Conservation (phyloP, 2,329 filamentous ascomycete genomes). For the Penicillium sp. region DNA sequence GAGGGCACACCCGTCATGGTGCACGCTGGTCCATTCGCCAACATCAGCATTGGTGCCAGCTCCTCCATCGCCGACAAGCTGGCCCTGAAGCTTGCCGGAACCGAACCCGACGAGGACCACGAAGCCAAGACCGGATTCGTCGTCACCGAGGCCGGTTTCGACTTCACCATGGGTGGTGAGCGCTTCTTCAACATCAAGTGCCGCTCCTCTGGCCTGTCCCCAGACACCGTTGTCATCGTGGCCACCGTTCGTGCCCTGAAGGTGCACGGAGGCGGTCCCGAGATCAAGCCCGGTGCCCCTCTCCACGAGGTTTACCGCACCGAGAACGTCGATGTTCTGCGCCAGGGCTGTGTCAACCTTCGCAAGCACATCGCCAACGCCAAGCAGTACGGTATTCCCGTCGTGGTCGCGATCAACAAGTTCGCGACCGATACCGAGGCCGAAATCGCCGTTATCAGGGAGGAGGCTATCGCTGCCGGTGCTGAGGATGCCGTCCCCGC, state of each 20-base stretch:
- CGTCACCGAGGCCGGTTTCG: slow-evolving; percentile 95
- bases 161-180: slow-evolving; percentile 99
- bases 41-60: slow-evolving; percentile 96
- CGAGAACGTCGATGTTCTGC: slow-evolving; percentile 90
- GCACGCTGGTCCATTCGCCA: slow-evolving; percentile 95
- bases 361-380: slow-evolving; percentile 95
- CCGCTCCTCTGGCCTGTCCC: slow-evolving; percentile 85
- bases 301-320: slow-evolving; percentile 87
- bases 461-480: slow-evolving; percentile 88
- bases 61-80: slow-evolving; percentile 94
- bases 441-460: slow-evolving; percentile 83
- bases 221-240: slow-evolving; percentile 92
- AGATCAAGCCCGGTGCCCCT: slow-evolving; percentile 82
- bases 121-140: slow-evolving; percentile 85
- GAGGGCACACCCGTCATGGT: slow-evolving; percentile 98
- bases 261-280: slow-evolving; percentile 94
- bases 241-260: slow-evolving; percentile 95
- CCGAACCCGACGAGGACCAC: slow-evolving; percentile 86
- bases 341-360: slow-evolving; percentile 88
- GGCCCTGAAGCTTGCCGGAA: slow-evolving; percentile 92
- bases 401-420: slow-evolving; percentile 96
- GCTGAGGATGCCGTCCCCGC: slow-evolving; percentile 91
- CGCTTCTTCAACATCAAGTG: slow-evolving; percentile 99
- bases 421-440: slow-evolving; percentile 93
- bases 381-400: slow-evolving; percentile 83